Evolutionary conservation across 768 basidiomycete species (phyloP), one percentile per base, ranked within the genome.

Genomic region (Cyclocybe aegerita): DNA sequence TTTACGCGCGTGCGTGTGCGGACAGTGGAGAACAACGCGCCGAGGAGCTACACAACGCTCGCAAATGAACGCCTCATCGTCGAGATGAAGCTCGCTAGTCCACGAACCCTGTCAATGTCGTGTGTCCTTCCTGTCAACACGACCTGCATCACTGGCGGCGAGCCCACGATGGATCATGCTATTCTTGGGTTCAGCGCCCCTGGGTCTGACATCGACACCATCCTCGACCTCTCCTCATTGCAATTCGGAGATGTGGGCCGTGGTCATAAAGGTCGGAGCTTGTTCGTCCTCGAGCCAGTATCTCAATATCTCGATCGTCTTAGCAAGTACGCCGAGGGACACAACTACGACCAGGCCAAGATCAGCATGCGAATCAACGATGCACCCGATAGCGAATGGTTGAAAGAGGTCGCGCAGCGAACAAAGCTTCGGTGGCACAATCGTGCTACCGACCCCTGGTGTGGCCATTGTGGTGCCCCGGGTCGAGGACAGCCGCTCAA

Each of bases 161-260:
- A 40, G 4, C 30, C 39, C 1, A 32, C 23, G 9, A 54, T 52
- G 9, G 15, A 39, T 14, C 60, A 62, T 42, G 59, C 60, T 32
- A 54, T 64, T 7, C 45, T 64, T 9, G 55, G 53, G 7, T 61
- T 64, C 42, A 35, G 54, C 8, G 30, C 43, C 2, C 50, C 58
- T 6, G 48, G 44, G 9, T 14, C 23, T 12, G n/a, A 48, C 0
- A 30, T 53, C n/a, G 60, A 64, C 45, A 57, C 49, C 9, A 53
- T 64, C 23, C 57, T 64, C 39, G 59, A 64, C 34, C 50, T 64
- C 8, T 30, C 60, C 3, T 57, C 60, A 7, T 52, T 64, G 7
- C 63, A 64, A 48, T 61, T 60, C 23, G 63, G 63, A 23, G 55
- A 60, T 11, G 59, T 54, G 2, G 63, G 63, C 3, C 54, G 63